These are phyloP conservation scores for Trichoderma pleuroti DNA, from an alignment of 2,329 filamentous ascomycete genomes.

Conservation along the genomic window DNA sequence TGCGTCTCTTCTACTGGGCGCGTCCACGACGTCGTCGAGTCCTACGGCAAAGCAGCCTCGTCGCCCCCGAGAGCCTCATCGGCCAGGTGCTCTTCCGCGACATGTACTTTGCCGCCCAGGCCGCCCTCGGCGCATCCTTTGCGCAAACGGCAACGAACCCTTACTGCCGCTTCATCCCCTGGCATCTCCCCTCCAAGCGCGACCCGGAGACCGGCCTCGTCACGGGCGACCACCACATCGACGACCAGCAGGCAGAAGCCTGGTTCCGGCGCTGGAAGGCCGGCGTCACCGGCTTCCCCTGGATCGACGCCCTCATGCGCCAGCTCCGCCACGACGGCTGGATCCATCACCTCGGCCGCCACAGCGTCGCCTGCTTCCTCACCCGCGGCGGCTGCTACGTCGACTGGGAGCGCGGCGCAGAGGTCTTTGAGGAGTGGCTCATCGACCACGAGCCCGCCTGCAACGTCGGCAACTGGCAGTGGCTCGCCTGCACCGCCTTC, in stretches of 20 bases:
- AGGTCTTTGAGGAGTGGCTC: constrained; percentile 73
- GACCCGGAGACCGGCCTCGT: constrained; percentile 42
- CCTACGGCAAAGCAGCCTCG: constrained; percentile 54
- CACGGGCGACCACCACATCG: constrained; percentile 61
- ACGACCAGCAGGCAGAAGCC: constrained; percentile 57
- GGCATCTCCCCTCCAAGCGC: constrained; percentile 66
- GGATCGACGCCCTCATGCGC: constrained; percentile 78
- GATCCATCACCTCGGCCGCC: constrained; percentile 76
- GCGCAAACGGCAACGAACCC: constrained; percentile 62
- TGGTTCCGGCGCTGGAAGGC: constrained; percentile 68
- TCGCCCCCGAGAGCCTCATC: constrained; percentile 65
- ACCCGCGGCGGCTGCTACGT: constrained; percentile 75
- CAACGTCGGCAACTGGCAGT: constrained; percentile 76
- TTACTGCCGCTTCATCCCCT: constrained; percentile 70
- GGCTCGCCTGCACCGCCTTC: constrained; percentile 73
- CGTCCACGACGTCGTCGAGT: constrained; percentile 58
- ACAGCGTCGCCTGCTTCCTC: constrained; percentile 78
- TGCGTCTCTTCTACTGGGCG: constrained; percentile 72
- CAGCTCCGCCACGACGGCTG: constrained; percentile 69
- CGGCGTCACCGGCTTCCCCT: constrained; percentile 71
- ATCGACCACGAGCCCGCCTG: constrained; percentile 72
- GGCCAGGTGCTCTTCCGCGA: constrained; percentile 75
- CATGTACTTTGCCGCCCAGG: constrained; percentile 80
- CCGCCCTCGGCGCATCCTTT: constrained; percentile 61
- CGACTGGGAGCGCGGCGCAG: constrained; percentile 73